Evolutionary conservation across 495 filamentous ascomycete genomes (phyloP), one percentile per base, ranked within the genome.

Genomic region (Rusavskia elegans): DNA sequence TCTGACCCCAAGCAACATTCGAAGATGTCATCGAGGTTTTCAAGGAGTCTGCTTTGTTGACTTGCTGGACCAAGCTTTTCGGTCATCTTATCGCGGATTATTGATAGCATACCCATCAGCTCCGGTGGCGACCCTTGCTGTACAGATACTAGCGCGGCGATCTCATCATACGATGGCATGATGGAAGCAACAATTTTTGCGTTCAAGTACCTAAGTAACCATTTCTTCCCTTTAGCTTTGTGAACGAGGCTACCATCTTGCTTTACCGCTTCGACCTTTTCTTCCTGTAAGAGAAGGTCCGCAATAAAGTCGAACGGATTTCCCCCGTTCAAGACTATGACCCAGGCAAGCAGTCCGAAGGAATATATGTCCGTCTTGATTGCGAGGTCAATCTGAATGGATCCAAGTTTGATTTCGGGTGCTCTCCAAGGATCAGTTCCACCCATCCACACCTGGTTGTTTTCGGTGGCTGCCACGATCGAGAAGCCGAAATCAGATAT

Each of bases 401-500:
- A n/a, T 23, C 49, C 49, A 39, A 14, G n/a, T 21, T 48, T 56
- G 11, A 44, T 41, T 21, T 52, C 54, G 9, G 54, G 54, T 35
- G 54, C 39, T 30, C 17, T 45, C 54, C 49, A 52, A 19, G 50
- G 53, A 14, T 38, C 40, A 6, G 53, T 55, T n/a, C 53, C 53
- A 16, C 49, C 53, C 37, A 54, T 50, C 45, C 45, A 50, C 8
- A 54, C 32, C 30, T 50, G 36, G 25, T 27, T 38, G 25, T 23
- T 23, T 40, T 55, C 48, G 1, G 49, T 46, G 7, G 48, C 49
- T 40, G 51, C 21, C 8, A 55, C 32, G 39, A 55, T 41, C 5
- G 53, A 55, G 23, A 55, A 55, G 38, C 54, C 54, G 14, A 56
- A 56, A 42, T 56, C 54, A 8, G 54, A 40, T 14, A 56, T 20